These are phyloP conservation scores for Ettlia oleoabundans DNA, from an alignment of 139 green algal species.

Conservation along the genomic window DNA sequence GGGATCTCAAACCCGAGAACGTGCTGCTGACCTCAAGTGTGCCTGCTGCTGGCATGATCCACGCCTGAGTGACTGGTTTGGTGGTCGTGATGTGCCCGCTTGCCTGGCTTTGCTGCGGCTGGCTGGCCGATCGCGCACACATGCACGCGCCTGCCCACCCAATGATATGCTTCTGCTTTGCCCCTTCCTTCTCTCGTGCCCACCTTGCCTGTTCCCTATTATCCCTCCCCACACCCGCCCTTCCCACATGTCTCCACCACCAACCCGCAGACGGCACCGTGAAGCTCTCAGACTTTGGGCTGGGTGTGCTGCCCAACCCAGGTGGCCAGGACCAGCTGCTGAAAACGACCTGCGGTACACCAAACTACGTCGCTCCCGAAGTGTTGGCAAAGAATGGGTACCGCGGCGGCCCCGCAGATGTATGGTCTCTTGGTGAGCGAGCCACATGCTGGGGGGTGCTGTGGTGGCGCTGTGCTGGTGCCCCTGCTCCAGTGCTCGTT, in stretches of 20 bases:
- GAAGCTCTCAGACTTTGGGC: slow-evolving; percentile 73
- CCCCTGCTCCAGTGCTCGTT: neutral
- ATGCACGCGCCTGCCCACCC: too few species aligned
- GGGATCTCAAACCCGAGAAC: slow-evolving; percentile 81
- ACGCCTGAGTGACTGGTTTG: neutral
- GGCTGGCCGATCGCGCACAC: too few species aligned
- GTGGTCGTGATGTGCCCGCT: neutral
- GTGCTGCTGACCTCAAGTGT: slow-evolving; percentile 52
- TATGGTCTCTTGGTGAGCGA: slow-evolving; percentile 67
- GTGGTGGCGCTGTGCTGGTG: neutral
- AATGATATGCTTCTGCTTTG: too few species aligned
- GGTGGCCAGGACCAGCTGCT: slow-evolving; percentile 32
- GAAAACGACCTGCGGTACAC: slow-evolving; percentile 76
- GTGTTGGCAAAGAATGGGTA: slow-evolving; percentile 61
- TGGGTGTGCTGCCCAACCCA: slow-evolving; percentile 46
- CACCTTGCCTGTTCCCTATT: neutral
- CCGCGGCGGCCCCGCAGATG: slow-evolving; percentile 56
- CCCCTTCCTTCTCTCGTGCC: neutral
- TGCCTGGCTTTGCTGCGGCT: neutral
- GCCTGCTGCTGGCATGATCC: too few species aligned
- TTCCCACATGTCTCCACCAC: neutral
- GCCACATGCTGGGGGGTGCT: neutral
- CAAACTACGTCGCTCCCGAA: slow-evolving; percentile 83
- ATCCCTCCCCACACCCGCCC: neutral
- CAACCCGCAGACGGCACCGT: slow-evolving; percentile 38